Base-by-base conservation (phyloP, 345 rosid species). In the Aurinia saxatilis region DNA sequence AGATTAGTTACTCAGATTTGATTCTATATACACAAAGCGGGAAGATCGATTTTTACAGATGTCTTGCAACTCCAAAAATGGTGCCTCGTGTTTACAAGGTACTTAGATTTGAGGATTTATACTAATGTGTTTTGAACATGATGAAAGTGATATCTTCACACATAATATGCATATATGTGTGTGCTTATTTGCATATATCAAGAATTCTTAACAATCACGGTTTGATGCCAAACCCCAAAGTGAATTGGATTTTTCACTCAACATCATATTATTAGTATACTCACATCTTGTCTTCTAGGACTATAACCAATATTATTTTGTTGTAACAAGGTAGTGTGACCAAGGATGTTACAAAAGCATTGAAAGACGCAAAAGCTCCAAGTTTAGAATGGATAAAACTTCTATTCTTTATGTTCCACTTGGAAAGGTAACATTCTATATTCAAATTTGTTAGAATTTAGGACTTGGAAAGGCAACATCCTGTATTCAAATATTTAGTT, bases 371-470 rank as follows among this genome's bases (percentile, higher is more conserved):
- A 19, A 85, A 85, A 66, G 76, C 74, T 64, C 89, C 50, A 86
- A 85, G 57, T 93, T 81, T 71, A 87, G 76, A 74, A 93, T 89
- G 97, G 97, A 93, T 71, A 93, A 90, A 65, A 68, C 95, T 65
- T 80, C 99, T 2, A 90, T 85, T 56, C 90, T 90, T 49, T 97
- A 93, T 66, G 85, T 84, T 6, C 96, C 95, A 39, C 87, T 93
- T 47, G 99, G 99, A 66, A 89, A 93, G 97, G 97, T 87, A 53
- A 42, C 18, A 27, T n/a, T n/a, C n/a, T n/a, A n/a, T n/a, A n/a
- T n/a, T n/a, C n/a, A n/a, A n/a, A n/a, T n/a, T n/a, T n/a, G n/a
- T n/a, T n/a, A n/a, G n/a, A n/a, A n/a, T n/a, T n/a, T n/a, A n/a
- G n/a, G n/a, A n/a, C n/a, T n/a, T n/a, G n/a, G n/a, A n/a, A n/a